Evolutionary conservation across 352 stramenopile species (phyloP), one percentile per base, ranked within the genome.

Genomic region (Phytophthora uliginosa): DNA sequence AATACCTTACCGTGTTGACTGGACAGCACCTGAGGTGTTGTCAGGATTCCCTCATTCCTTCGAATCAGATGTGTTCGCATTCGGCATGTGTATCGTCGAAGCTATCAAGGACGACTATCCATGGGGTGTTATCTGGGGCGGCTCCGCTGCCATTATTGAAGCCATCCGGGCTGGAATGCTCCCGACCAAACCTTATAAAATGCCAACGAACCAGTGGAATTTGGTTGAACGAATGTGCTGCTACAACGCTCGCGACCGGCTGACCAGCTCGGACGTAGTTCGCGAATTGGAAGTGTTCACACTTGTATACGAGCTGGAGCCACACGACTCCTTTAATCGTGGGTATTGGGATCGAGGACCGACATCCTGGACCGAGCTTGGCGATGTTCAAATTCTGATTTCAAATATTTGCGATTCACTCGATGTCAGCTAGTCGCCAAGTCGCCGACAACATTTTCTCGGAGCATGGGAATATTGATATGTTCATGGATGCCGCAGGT

Each of bases 201-300:
- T 28, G 26, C 6, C 26, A 28, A 28, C 26, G 26, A 6, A 8
- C 34, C 26, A 60, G 4, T 67, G 60, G 60, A 13, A 42, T 7
- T 10, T 59, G 0, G 18, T 63, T 24, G 20, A 63, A 17, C 53
- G 22, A 40, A 70, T 70, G 63, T 63, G 53, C 42, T 47, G 45
- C n/a, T 63, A 51, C 8, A 13, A 59, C 18, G 45, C 63, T 31
- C 10, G 20, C 13, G 45, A 63, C 6, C 63, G 63, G 0, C 33
- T 38, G 7, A 58, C 63, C 2, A 34, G 36, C 2, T 63, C 63
- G 10, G 31, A 58, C 15, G 50, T 63, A 2, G 63, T 63, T 38
- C 63, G 63, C 17, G 10, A 70, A 18, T 17, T 70, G n/a, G 48
- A 70, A 56, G 20, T 59, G 7, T 33, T 70, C 28, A 47, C 22